Evolutionary conservation across 441 rosid genomes (phyloP), one percentile per base, ranked within the genome.

Genomic region (Eutrema salsugineum): DNA sequence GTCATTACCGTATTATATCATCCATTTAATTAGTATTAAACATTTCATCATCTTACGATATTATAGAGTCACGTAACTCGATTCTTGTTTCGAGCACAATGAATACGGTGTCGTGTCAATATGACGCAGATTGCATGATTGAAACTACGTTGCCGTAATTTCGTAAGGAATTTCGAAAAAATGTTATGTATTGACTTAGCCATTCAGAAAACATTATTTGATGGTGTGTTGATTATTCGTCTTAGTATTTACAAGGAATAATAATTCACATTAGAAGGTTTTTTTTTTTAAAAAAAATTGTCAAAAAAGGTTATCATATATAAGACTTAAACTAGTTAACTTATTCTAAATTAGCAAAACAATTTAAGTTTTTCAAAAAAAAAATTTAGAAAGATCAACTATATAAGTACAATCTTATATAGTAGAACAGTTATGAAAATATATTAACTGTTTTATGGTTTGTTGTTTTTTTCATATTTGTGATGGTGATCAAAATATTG

Each of bases 11-110:
- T 57, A 56, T 56, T 53, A 33, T 14, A 53, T 65, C 42, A 40
- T 28, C 27, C 42, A 40, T 27, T 49, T 17, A 35, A 35, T 59
- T 48, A 58, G 30, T 42, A 42, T 49, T 50, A 33, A 35, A 22
- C 22, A 33, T 53, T 32, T 49, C 6, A 49, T 59, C 20, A 32
- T 39, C 54, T 32, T 40, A 73, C 53, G 47, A 38, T 50, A 40
- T 38, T 27, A 39, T 66, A 8, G 20, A 66, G 28, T 58, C 44
- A 28, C 44, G 59, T 46, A 56, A 46, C 60, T n/a, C 42, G 54
- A 28, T 27, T 36, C 33, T 30, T 66, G 63, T 22, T 74, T 73
- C 33, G 17, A 56, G 46, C 46, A 72, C 24, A 53, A 47, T 36
- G 20, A 42, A 42, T 20, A 55, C 24, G 28, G 17, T 57, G 11